Evolutionary conservation across 139 green algal genomes (phyloP).

Genomic region (Pedinophyceae sp.): DNA sequence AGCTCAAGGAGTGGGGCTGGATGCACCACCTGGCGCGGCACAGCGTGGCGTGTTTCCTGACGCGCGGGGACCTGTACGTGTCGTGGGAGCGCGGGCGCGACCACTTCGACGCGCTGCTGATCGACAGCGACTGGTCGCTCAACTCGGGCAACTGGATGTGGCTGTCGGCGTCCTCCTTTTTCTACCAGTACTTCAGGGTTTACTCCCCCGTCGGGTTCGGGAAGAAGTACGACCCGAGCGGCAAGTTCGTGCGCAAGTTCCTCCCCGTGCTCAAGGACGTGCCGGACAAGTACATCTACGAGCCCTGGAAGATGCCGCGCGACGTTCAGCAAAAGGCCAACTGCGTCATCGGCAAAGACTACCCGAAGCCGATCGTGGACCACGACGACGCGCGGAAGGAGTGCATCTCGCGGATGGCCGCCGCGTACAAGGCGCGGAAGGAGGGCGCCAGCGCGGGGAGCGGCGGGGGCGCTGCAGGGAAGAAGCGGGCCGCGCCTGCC

Average conservation of each 20-base stretch:
- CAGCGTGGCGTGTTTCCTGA: conserved; percentile 90
- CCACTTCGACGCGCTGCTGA: conserved; percentile 77
- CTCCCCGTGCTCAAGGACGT: conserved; percentile 81
- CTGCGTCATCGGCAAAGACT: conserved; percentile 83
- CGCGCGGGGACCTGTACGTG: conserved; percentile 69
- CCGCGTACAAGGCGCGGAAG: conserved; percentile 25
- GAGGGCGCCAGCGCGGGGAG: not conserved
- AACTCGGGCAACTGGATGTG: conserved; percentile 92
- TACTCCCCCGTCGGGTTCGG: conserved; percentile 62
- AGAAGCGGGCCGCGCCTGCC: too few species aligned
- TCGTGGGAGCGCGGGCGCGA: conserved; percentile 70
- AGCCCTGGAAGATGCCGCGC: conserved; percentile 77
- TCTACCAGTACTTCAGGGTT: conserved; percentile 58
- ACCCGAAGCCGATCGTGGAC: conserved; percentile 76
- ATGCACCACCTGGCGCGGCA: conserved; percentile 88
- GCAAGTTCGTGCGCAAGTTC: conserved; percentile 70
- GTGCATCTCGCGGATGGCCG: conserved; percentile 54
- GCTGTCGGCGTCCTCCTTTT: conserved; percentile 75
- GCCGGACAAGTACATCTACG: conserved; percentile 86
- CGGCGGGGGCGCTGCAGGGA: not conserved
- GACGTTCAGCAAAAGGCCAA: conserved; percentile 63
- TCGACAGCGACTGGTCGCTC: conserved; percentile 67
- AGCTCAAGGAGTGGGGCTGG: conserved; percentile 38
- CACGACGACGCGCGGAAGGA: conserved; percentile 43
- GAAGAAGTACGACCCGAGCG: conserved; percentile 83